Conservation (phyloP, 345 rosid species). For the Draba incana region DNA sequence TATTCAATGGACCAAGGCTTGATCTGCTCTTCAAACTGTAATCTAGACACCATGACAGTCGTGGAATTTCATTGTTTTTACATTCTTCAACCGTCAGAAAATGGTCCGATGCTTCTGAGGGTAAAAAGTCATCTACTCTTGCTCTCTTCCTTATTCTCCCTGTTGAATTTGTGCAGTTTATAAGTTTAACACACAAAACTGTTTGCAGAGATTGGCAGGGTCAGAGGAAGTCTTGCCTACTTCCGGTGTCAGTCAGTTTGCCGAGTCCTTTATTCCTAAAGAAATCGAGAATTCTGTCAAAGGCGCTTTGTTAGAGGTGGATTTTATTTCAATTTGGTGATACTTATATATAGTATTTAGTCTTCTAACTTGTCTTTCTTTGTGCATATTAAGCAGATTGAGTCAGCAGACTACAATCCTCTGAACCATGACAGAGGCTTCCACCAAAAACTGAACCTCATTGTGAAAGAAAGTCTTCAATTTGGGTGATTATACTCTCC, state of each 20-base stretch:
- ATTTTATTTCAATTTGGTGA: constrained; percentile 1
- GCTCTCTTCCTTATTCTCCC: constrained; percentile 15
- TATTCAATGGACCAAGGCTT: constrained; percentile 81
- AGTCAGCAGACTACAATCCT: constrained; percentile 74
- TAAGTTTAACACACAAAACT: constrained; percentile 31
- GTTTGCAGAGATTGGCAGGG: constrained; percentile 78
- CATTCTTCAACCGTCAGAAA: constrained; percentile 84
- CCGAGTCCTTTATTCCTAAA: constrained; percentile 51
- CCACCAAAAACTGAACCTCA: constrained; percentile 72
- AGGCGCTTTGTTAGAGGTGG: constrained; percentile 60
- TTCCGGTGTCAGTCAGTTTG: constrained; percentile 49
- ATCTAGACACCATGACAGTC: constrained; percentile 60
- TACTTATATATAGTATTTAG: not conserved
- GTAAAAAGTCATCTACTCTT: constrained; percentile 43
- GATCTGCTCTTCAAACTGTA: constrained; percentile 70
- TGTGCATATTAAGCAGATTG: constrained; percentile 52
- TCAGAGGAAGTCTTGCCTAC: constrained; percentile 73
- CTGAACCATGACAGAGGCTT: constrained; percentile 76
- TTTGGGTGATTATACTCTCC: constrained; percentile 57
- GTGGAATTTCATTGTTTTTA: constrained; percentile 69
- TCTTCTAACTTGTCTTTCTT: not conserved
- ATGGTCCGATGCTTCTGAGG: constrained; percentile 93
- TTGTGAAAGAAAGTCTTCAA: constrained; percentile 75
- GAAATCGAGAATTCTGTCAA: constrained; percentile 66
- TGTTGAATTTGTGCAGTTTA: constrained; percentile 21